phyloP scores from a whole-genome alignment of 1,284 basidiomycete genomes.

The Xanthoconium separans region DNA sequence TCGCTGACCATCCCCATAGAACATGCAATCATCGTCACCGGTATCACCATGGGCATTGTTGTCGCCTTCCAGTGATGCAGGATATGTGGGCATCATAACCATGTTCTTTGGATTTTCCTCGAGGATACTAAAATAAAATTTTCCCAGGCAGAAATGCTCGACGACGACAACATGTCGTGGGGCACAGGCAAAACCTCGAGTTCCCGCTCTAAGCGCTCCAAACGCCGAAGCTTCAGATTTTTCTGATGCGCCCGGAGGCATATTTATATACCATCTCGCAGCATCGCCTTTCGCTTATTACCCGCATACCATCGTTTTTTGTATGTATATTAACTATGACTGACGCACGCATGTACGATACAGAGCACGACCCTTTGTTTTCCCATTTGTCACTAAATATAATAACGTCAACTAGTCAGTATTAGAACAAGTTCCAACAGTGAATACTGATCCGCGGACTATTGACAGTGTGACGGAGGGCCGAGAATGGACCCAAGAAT shows the following conservation, averaged over 20 bases:
- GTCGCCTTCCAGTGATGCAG: background rate
- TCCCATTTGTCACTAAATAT: background rate
- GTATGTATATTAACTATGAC: slow-evolving; percentile 1
- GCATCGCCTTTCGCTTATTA: background rate
- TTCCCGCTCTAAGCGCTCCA: slow-evolving; percentile 5
- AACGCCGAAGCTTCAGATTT: slow-evolving; percentile 7
- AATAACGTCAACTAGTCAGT: background rate
- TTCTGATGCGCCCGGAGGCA: slow-evolving; percentile 9
- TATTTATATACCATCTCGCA: background rate
- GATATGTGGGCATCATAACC: slow-evolving; percentile 17
- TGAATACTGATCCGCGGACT: background rate
- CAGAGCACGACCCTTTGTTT: background rate
- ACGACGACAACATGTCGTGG: slow-evolving; percentile 33
- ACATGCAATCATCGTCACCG: slow-evolving; percentile 14
- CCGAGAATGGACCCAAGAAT: background rate
- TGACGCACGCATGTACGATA: slow-evolving; percentile 17
- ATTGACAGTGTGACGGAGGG: background rate
- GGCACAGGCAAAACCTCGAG: slow-evolving; percentile 1
- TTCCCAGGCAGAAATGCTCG: slow-evolving; percentile 28
- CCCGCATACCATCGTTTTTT: slow-evolving; percentile 7
- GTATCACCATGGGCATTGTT: background rate
- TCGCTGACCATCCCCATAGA: slow-evolving; percentile 5
- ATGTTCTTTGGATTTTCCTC: background rate
- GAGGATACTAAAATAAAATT: background rate
- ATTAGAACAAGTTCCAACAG: background rate